A percentile compares a stretch with the other conserved stretches of the same genome.
Evolutionary conservation across 139 green algal species (phyloP).

Genomic region (Medakamo hakoo): DNA sequence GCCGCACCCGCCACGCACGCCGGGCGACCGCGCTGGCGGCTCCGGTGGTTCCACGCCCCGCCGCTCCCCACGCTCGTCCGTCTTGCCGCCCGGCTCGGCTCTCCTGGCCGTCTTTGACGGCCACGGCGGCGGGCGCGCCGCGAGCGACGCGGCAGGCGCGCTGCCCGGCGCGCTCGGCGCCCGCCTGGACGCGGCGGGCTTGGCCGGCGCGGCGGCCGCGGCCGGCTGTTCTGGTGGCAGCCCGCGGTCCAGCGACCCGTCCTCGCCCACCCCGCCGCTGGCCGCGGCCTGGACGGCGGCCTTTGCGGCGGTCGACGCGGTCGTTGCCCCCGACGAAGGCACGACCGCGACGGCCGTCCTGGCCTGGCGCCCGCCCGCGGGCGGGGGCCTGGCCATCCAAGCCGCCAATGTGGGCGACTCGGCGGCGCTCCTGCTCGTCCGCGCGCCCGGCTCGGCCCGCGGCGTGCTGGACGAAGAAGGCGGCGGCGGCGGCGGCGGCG

Average conservation of each 20-base stretch:
- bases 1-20: too few species aligned
- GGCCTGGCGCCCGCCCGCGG: slow-evolving; percentile 24
- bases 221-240: slow-evolving; percentile 1
- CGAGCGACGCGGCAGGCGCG: slow-evolving; percentile 10
- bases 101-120: slow-evolving; percentile 50
- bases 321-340: slow-evolving; percentile 30
- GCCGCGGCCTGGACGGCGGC: slow-evolving; percentile 6
- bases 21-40: too few species aligned
- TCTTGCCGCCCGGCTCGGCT: too few species aligned
- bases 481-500: neutral
- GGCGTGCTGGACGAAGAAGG: neutral
- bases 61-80: neutral
- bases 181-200: neutral
- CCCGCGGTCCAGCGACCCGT: neutral
- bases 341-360: slow-evolving; percentile 57
- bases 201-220: neutral
- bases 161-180: slow-evolving; percentile 25
- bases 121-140: slow-evolving; percentile 32
- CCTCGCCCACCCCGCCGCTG: too few species aligned
- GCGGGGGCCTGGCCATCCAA: slow-evolving; percentile 16
- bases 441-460: neutral
- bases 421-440: slow-evolving; percentile 15
- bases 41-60: neutral
- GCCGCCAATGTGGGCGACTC: slow-evolving; percentile 59
- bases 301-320: slow-evolving; percentile 21